Percentiles rank a stretch among this genome's conserved stretches.
These are phyloP conservation scores for Lumnitzera littorea DNA, from an alignment of 345 rosid genomes.

Conservation along the genomic window DNA sequence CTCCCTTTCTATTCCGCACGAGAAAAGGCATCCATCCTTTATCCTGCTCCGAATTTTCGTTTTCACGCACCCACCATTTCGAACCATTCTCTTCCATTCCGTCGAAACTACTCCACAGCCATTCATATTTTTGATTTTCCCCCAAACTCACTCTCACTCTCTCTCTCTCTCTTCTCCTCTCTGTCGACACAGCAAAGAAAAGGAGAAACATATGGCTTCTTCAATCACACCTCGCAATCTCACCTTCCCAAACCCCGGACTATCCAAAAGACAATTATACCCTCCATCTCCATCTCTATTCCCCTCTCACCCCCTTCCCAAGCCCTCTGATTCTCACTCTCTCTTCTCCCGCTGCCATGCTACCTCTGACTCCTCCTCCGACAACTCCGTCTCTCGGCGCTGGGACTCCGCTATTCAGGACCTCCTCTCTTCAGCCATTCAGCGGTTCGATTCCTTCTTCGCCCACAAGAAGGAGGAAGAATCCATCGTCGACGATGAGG, in stretches of 20 bases:
- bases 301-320: constrained; percentile 11
- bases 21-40: too few species aligned
- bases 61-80: too few species aligned
- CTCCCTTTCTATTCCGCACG: too few species aligned
- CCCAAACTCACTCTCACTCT: too few species aligned
- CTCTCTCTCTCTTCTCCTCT: too few species aligned
- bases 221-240: constrained; percentile 25
- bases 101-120: too few species aligned
- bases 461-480: constrained; percentile 16
- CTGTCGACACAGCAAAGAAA: too few species aligned
- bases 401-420: constrained; percentile 61
- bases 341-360: constrained; percentile 37
- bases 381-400: constrained; percentile 16
- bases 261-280: constrained; percentile 2
- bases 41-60: too few species aligned
- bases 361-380: constrained; percentile 22
- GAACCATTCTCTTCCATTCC: too few species aligned
- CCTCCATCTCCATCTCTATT: constrained; percentile 24
- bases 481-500: constrained; percentile 1
- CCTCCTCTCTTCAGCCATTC: constrained; percentile 38
- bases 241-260: constrained; percentile 21
- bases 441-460: constrained; percentile 45
- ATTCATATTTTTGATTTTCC: too few species aligned
- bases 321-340: constrained; percentile 28
- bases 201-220: too few species aligned